Conservation (phyloP, 441 rosid species). For the Bruguiera hainesii region DNA sequence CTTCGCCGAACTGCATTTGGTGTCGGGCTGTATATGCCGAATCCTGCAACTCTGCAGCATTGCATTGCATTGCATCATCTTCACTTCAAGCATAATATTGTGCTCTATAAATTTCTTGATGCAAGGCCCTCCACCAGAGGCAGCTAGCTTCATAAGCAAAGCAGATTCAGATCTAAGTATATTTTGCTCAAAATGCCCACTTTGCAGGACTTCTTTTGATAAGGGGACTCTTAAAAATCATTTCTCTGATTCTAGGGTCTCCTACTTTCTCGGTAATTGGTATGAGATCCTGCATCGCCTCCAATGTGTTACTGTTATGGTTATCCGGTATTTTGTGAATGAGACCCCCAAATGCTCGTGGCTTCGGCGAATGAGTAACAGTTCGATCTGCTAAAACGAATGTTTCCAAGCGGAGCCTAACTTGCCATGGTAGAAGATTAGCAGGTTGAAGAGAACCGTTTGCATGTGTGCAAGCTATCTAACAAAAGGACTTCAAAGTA, state of each 20-base stretch:
- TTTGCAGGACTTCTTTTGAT: background rate
- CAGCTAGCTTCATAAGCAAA: background rate
- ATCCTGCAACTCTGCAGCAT: conserved; percentile 1
- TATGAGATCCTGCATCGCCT: background rate
- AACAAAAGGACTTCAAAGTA: background rate
- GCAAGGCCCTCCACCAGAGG: background rate
- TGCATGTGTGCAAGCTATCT: background rate
- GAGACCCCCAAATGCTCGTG: background rate
- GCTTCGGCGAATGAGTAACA: background rate
- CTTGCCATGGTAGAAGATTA: background rate
- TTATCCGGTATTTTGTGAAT: background rate
- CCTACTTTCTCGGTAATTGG: background rate
- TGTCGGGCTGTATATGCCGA: background rate
- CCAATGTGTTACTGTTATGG: background rate
- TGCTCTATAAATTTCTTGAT: background rate
- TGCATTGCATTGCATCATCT: background rate
- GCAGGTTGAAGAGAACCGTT: background rate
- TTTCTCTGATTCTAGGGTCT: background rate
- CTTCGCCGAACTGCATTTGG: background rate
- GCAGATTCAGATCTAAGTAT: background rate
- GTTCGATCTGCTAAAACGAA: background rate
- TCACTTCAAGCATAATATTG: background rate
- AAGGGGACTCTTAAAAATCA: background rate
- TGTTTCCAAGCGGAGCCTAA: background rate
- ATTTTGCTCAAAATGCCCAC: background rate